These are phyloP conservation scores for Phytophthora ramorum DNA, from an alignment of 352 stramenopile genomes.

Conservation along the genomic window DNA sequence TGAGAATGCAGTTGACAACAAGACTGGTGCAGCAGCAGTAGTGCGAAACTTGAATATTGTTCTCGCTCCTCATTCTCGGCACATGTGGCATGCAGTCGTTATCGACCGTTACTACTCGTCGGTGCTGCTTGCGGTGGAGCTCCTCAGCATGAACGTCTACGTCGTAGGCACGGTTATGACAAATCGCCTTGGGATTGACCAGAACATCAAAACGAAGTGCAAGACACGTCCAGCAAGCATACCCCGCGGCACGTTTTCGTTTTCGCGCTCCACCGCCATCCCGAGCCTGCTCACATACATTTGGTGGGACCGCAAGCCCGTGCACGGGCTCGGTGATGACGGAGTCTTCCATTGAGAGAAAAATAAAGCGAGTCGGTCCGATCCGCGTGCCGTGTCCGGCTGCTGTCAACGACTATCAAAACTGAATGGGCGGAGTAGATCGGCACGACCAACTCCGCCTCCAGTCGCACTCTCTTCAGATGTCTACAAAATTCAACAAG, in stretches of 20 bases:
- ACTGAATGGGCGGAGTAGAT: too few relatives aligned
- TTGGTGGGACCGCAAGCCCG: neutral
- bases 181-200: slow-evolving; percentile 15
- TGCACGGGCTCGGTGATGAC: neutral
- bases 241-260: neutral
- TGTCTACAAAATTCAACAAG: neutral
- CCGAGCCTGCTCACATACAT: neutral
- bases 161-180: slow-evolving; percentile 34
- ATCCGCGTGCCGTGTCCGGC: neutral
- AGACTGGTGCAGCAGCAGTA: slow-evolving; percentile 13
- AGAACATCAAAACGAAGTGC: slow-evolving; percentile 4
- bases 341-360: neutral
- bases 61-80: slow-evolving; percentile 7
- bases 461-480: neutral
- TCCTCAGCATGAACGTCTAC: slow-evolving; percentile 38
- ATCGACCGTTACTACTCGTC: slow-evolving; percentile 30
- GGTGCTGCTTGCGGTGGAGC: slow-evolving; percentile 22
- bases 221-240: slow-evolving; percentile 10
- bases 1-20: neutral
- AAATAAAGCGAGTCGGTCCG: neutral
- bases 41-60: slow-evolving; percentile 21
- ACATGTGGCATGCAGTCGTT: too few relatives aligned
- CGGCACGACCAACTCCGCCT: neutral
- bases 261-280: neutral
- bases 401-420: neutral